phyloP scores from a whole-genome alignment of 2,329 filamentous ascomycete species.

The Alternaria consortialis region DNA sequence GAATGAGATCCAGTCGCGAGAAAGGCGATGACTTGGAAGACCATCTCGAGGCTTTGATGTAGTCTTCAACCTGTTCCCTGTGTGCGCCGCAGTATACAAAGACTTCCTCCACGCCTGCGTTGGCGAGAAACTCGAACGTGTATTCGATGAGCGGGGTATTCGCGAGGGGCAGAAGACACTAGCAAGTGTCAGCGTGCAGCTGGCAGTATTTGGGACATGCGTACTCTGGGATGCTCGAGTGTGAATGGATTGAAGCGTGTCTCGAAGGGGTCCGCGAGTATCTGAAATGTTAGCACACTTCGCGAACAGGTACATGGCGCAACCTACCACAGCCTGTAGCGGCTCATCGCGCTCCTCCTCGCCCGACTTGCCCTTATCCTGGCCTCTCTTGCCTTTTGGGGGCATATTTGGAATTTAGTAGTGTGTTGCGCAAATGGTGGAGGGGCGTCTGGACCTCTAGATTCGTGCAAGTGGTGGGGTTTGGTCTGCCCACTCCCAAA shows the following conservation, averaged over 20 bases:
- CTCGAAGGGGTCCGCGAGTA: slow-evolving; percentile 95
- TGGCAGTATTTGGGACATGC: slow-evolving; percentile 37
- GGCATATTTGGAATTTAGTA: slow-evolving; percentile 49
- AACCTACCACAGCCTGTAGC: slow-evolving; percentile 68
- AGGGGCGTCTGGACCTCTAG: slow-evolving; percentile 21
- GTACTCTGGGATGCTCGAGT: slow-evolving; percentile 84
- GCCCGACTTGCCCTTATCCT: slow-evolving; percentile 51
- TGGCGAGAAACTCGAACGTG: slow-evolving; percentile 93
- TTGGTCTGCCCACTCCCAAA: slow-evolving; percentile 12
- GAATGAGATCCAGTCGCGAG: slow-evolving; percentile 81
- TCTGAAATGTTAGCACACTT: slow-evolving; percentile 58
- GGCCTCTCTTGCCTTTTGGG: slow-evolving; percentile 58
- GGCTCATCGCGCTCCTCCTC: slow-evolving; percentile 69
- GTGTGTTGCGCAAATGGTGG: slow-evolving; percentile 12
- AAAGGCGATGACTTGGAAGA: slow-evolving; percentile 79
- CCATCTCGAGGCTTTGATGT: slow-evolving; percentile 83
- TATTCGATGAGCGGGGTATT: slow-evolving; percentile 98
- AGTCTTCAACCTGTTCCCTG: slow-evolving; percentile 84
- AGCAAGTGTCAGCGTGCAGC: slow-evolving; percentile 32
- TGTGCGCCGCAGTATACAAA: slow-evolving; percentile 92
- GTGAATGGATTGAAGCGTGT: slow-evolving; percentile 91
- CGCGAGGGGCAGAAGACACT: slow-evolving; percentile 92
- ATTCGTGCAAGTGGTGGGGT: slow-evolving; percentile 23
- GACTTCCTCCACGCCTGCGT: slow-evolving; percentile 93
- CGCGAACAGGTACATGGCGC: slow-evolving; percentile 13